A percentile compares a stretch with the other conserved stretches of the same genome.
Evolutionary conservation across 2,329 filamentous ascomycete species (phyloP).

Genomic region (Cladorrhinum sp.): DNA sequence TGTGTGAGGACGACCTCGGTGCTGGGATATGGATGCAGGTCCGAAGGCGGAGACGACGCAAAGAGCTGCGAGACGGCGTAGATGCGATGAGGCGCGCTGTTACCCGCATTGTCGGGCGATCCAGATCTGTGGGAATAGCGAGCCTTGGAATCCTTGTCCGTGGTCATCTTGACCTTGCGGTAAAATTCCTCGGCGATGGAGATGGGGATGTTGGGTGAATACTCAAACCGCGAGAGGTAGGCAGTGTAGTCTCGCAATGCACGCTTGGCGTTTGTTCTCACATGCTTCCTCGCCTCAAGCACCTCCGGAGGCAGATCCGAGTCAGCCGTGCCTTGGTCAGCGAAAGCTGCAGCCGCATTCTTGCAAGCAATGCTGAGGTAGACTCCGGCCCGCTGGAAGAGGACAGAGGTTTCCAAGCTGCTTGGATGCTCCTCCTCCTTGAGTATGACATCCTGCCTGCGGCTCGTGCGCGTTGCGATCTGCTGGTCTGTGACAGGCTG

Average conservation of each 20-base stretch:
- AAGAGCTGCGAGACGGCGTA: constrained; percentile 64
- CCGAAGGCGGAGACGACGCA: constrained; percentile 60
- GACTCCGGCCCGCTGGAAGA: constrained; percentile 72
- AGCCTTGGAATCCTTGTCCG: constrained; percentile 38
- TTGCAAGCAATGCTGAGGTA: constrained; percentile 71
- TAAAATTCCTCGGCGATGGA: constrained; percentile 57
- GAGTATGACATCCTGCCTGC: constrained; percentile 36
- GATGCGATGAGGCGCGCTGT: constrained; percentile 35
- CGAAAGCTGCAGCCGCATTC: constrained; percentile 53
- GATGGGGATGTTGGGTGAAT: constrained; percentile 67
- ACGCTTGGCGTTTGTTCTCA: constrained; percentile 72
- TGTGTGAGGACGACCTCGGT: constrained; percentile 34
- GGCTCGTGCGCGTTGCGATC: constrained; percentile 26
- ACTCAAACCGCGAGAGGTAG: constrained; percentile 73
- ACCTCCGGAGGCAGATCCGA: neutral
- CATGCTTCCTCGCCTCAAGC: constrained; percentile 60
- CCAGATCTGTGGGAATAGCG: constrained; percentile 22
- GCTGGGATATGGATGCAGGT: constrained; percentile 65
- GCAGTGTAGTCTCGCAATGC: constrained; percentile 71
- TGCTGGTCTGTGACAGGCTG: constrained; percentile 53
- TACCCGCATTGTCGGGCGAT: constrained; percentile 14
- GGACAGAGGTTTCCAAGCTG: constrained; percentile 69
- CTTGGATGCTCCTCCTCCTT: constrained; percentile 61
- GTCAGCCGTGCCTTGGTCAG: constrained; percentile 2
- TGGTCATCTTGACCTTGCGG: constrained; percentile 54